Conservation (phyloP, 768 basidiomycete genomes). For the Lactarius deliciosus region DNA sequence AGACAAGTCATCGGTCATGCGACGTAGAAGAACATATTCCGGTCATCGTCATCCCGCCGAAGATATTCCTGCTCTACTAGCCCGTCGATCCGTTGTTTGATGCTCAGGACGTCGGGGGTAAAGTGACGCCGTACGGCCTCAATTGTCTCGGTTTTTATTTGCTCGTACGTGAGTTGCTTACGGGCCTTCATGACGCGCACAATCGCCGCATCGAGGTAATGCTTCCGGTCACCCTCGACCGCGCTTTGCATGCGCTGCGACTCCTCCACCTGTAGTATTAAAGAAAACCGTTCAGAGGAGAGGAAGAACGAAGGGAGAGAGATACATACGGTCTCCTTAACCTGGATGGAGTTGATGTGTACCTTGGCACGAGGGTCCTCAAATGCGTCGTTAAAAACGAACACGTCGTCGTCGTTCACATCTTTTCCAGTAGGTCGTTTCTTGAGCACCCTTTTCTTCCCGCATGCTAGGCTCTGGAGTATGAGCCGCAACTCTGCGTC, state of each 20-base stretch:
- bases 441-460: slow-evolving; percentile 81
- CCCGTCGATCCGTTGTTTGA: slow-evolving; percentile 81
- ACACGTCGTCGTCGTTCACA: slow-evolving; percentile 71
- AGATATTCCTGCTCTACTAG: slow-evolving; percentile 88
- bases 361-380: slow-evolving; percentile 74
- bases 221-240: slow-evolving; percentile 85
- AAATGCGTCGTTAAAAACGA: slow-evolving; percentile 82
- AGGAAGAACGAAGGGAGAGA: not conserved
- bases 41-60: slow-evolving; percentile 70
- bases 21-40: slow-evolving; percentile 73
- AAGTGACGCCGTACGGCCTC: slow-evolving; percentile 88
- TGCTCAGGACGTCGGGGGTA: slow-evolving; percentile 75
- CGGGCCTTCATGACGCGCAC: slow-evolving; percentile 95
- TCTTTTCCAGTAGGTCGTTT: slow-evolving; percentile 81
- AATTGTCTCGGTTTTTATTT: slow-evolving; percentile 79
- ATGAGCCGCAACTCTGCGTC: slow-evolving; percentile 74
- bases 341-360: slow-evolving; percentile 95
- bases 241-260: slow-evolving; percentile 74
- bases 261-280: slow-evolving; percentile 76
- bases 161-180: slow-evolving; percentile 78
- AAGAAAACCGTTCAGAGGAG: not conserved
- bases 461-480: slow-evolving; percentile 90
- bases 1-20: slow-evolving; percentile 45
- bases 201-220: slow-evolving; percentile 89
- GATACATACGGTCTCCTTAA: slow-evolving; percentile 77